Conservation (phyloP, 2,329 filamentous ascomycete species). For the Alternaria atra region DNA sequence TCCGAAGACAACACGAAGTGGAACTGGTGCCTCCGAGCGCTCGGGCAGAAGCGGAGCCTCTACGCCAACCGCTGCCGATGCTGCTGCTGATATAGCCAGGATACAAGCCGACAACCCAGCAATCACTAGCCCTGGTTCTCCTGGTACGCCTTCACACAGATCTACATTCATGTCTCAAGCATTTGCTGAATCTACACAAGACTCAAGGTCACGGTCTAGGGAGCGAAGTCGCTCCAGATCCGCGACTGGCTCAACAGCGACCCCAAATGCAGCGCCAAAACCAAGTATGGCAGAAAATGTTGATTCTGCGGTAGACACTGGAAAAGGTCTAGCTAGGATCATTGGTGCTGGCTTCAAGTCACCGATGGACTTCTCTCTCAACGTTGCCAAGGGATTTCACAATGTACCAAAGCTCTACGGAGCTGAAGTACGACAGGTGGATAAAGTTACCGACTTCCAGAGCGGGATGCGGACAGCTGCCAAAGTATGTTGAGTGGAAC, state of each 20-base stretch:
- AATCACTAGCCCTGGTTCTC: conserved; percentile 21
- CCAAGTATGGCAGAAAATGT: conserved; percentile 25
- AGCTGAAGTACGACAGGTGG: conserved; percentile 79
- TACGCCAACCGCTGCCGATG: conserved; percentile 29
- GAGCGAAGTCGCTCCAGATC: conserved; percentile 19
- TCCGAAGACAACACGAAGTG: conserved; percentile 20
- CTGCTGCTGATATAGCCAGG: conserved; percentile 12
- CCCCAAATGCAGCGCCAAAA: conserved; percentile 25
- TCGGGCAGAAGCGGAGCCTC: conserved; percentile 30
- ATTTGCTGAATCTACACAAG: conserved; percentile 39
- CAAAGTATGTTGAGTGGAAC: conserved; percentile 58
- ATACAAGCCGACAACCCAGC: conserved; percentile 19
- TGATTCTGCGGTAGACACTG: conserved; percentile 71
- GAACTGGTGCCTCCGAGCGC: conserved; percentile 19
- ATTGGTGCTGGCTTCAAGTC: conserved; percentile 78
- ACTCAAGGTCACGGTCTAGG: conserved; percentile 40
- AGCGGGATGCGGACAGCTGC: conserved; percentile 81
- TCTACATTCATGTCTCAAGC: conserved; percentile 46
- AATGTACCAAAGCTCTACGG: conserved; percentile 88
- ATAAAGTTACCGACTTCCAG: conserved; percentile 79
- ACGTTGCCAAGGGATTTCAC: conserved; percentile 84
- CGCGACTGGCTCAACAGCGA: conserved; percentile 11
- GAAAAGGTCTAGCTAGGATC: conserved; percentile 74
- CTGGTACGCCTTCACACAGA: conserved; percentile 35
- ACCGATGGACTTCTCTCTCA: conserved; percentile 85